Evolutionary conservation across 2,329 filamentous ascomycete species (phyloP).

Genomic region (Penicillium crustosum): DNA sequence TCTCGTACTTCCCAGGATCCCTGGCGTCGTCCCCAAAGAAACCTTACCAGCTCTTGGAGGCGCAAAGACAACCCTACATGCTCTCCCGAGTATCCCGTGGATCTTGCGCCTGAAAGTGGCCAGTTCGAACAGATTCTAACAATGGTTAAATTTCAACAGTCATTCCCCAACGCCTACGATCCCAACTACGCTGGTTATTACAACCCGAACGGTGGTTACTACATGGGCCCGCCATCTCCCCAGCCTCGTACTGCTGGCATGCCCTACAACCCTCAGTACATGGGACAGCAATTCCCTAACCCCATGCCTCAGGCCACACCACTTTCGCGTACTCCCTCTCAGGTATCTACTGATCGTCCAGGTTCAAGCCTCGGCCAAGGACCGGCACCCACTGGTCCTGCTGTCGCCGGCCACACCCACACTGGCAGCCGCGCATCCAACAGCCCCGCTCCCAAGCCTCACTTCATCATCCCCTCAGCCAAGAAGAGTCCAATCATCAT

Average conservation of each 20-base stretch:
- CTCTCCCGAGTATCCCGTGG: conserved; percentile 36
- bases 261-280: conserved; percentile 51
- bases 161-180: conserved; percentile 57
- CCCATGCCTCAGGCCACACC: conserved; percentile 58
- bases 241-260: conserved; percentile 51
- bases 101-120: conserved; percentile 68
- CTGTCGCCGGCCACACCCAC: conserved; percentile 48
- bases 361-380: conserved; percentile 62
- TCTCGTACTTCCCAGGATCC: conserved; percentile 21
- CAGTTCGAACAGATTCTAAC: conserved; percentile 75
- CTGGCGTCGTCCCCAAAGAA: conserved; percentile 31
- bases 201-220: conserved; percentile 36
- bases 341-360: conserved; percentile 69
- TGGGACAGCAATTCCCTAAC: conserved; percentile 11
- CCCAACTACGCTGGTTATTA: conserved; percentile 46
- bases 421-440: conserved; percentile 57
- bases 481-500: conserved; percentile 79
- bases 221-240: conserved; percentile 48
- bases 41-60: background rate
- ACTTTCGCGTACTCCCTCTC: conserved; percentile 83
- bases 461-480: conserved; percentile 61
- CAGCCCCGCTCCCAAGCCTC: conserved; percentile 60
- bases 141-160: conserved; percentile 60
- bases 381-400: conserved; percentile 51
- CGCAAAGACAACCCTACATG: conserved; percentile 19